phyloP scores from a whole-genome alignment of 345 rosid genomes.

The Lenwebbia sp. region DNA sequence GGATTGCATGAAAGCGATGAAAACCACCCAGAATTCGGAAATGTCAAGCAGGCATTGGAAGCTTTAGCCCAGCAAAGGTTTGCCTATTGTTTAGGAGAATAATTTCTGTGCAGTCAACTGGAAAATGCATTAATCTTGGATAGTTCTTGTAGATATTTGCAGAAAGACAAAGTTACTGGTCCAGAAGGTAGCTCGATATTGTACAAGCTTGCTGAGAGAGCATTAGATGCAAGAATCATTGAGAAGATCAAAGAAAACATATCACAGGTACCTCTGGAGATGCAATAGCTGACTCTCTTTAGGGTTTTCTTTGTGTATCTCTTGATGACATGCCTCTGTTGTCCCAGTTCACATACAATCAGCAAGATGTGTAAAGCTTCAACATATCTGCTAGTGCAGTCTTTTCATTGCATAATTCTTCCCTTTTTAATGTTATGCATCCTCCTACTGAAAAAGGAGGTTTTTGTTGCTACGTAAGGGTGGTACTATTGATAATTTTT shows the following conservation, averaged over 20 bases:
- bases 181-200: slow-evolving; percentile 68
- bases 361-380: neutral
- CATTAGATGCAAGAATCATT: slow-evolving; percentile 49
- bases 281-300: neutral
- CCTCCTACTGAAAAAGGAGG: neutral
- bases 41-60: slow-evolving; percentile 67
- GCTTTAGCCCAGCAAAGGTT: slow-evolving; percentile 81
- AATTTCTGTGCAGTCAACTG: neutral
- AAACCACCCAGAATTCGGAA: slow-evolving; percentile 64
- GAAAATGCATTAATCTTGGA: neutral
- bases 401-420: neutral
- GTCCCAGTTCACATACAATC: neutral
- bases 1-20: slow-evolving; percentile 58
- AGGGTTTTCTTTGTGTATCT: neutral
- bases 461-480: neutral
- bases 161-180: slow-evolving; percentile 70
- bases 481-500: neutral
- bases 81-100: neutral
- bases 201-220: slow-evolving; percentile 94
- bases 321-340: neutral
- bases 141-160: slow-evolving; percentile 48
- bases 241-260: slow-evolving; percentile 63
- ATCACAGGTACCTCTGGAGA: slow-evolving; percentile 44
- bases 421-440: neutral
- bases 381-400: neutral